Evolutionary conservation across 495 filamentous ascomycete genomes (phyloP), one percentile per base, ranked within the genome.

Genomic region (Aspergillus heteromorphus): DNA sequence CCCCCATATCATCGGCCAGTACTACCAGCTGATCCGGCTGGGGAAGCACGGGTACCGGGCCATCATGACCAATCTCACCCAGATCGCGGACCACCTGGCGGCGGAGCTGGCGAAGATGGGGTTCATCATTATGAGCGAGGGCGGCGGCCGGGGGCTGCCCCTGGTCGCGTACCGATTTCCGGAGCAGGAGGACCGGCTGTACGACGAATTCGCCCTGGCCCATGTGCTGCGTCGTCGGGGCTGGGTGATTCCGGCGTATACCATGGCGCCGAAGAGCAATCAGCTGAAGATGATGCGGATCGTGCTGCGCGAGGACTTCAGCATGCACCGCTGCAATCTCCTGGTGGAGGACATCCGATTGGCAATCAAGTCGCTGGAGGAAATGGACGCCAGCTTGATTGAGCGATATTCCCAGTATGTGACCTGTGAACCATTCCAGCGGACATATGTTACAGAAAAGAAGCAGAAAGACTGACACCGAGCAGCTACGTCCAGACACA

Each of bases 201-300:
- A 85, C 61, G 91, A 96, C 67, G 91, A 96, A 60, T 91, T 89
- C 56, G 78, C 86, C 0, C 66, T 91, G 10, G 89, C 91, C 7
- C 91, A 93, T 68, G 84, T 87, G 64, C 82, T 96, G 34, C 86
- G 91, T 30, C 81, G 85, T 45, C 80, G 90, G 16, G 89, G 89
- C 38, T 96, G 91, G 91, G 83, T 95, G 25, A 87, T 96, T 0
- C 91, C 91, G 0, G 91, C 91, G 0, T 96, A 96, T 69, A 96
- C 90, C 25, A 95, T 96, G 91, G 91, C 91, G 11, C 91, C 91
- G 13, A 75, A 93, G 60, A 86, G 85, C 45, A 72, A 88, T 45
- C 73, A 80, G 55, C 71, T 95, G 56, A 89, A 92, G 79, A 79
- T 96, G 77, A 86, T 96, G 78, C 83, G 91, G 25, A 80, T 96